phyloP scores from a whole-genome alignment of 345 rosid genomes.

The Eucalyptus paniculata region DNA sequence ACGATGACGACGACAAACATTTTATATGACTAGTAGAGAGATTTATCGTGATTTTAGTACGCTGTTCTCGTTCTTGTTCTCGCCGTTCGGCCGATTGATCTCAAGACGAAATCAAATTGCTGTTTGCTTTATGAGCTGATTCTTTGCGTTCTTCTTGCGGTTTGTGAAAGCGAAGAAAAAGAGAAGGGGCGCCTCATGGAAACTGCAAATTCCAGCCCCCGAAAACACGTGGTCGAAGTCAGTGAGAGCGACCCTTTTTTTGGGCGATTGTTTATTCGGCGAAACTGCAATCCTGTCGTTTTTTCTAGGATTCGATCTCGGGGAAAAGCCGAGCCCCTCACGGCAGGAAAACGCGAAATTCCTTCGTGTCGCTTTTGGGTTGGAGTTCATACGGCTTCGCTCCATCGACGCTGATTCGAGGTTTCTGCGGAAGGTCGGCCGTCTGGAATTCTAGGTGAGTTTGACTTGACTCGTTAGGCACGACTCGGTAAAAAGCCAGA shows the following conservation, averaged over 20 bases:
- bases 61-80: not conserved
- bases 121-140: not conserved
- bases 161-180: not conserved
- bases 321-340: not conserved
- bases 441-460: not conserved
- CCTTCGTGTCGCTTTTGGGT: not conserved
- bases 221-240: not conserved
- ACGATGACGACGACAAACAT: constrained; percentile 1
- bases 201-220: not conserved
- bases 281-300: not conserved
- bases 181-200: not conserved
- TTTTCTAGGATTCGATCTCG: not conserved
- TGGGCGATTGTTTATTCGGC: not conserved
- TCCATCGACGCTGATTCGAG: not conserved
- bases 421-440: not conserved
- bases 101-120: not conserved
- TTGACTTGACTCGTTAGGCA: not conserved
- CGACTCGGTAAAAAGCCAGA: not conserved
- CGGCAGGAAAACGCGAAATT: not conserved
- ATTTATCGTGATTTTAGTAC: not conserved
- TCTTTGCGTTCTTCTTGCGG: not conserved
- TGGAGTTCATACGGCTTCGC: not conserved
- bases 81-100: not conserved
- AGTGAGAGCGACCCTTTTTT: not conserved
- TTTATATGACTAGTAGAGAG: not conserved